A percentile compares a stretch with the other conserved stretches of the same genome.
These are phyloP conservation scores for Prunus fruticosa DNA, from an alignment of 306 rosid species.

Conservation along the genomic window DNA sequence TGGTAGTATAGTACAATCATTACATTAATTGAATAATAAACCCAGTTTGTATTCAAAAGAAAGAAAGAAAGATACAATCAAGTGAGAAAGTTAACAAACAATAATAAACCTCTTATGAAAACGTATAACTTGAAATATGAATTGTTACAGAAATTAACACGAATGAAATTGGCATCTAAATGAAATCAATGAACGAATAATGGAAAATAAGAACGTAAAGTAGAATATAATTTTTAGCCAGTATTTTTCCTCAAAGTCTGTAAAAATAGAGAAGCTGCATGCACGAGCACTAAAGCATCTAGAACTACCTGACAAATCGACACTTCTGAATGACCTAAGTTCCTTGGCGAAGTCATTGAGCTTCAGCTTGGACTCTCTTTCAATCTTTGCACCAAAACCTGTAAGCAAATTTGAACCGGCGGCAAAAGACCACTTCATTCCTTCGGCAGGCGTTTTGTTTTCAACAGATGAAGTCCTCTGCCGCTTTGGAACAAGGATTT, in stretches of 20 bases:
- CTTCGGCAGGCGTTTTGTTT: conserved; percentile 52
- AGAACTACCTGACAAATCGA: conserved; percentile 86
- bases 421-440: conserved; percentile 73
- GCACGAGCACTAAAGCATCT: conserved; percentile 1
- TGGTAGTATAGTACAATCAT: not conserved
- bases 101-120: not conserved
- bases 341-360: conserved; percentile 90
- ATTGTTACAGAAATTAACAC: not conserved
- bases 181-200: conserved; percentile 1
- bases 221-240: not conserved
- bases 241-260: not conserved
- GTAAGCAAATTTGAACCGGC: conserved; percentile 79
- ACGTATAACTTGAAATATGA: not conserved
- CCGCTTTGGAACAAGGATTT: conserved; percentile 58
- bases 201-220: not conserved
- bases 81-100: not conserved
- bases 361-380: conserved; percentile 78
- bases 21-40: not conserved
- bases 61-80: not conserved
- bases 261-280: not conserved
- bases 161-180: conserved; percentile 1
- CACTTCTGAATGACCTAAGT: conserved; percentile 69
- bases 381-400: conserved; percentile 69
- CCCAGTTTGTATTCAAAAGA: conserved; percentile 1
- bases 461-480: conserved; percentile 42